A percentile compares a stretch with the other conserved stretches of the same genome.
Evolutionary conservation across 352 stramenopile species (phyloP).

Genomic region (Globisporangium spiculum): DNA sequence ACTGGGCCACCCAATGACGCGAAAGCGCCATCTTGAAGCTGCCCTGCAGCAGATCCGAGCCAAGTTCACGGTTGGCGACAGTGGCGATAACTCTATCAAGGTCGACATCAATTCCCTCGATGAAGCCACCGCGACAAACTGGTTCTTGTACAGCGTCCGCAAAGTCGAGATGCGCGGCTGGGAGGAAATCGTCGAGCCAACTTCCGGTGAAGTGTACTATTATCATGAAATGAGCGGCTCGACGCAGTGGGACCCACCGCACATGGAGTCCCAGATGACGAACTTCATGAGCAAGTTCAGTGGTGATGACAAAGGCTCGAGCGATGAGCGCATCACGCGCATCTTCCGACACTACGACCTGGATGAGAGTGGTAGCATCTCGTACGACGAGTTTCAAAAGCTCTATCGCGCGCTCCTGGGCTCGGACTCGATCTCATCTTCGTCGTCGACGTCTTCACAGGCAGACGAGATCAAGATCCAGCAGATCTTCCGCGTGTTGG

Average conservation of each 20-base stretch:
- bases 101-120: constrained; percentile 7
- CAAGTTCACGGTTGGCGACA: constrained; percentile 19
- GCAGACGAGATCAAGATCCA: constrained; percentile 27
- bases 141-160: constrained; percentile 39
- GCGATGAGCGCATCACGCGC: constrained; percentile 52
- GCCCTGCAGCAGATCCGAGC: constrained; percentile 25
- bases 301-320: constrained; percentile 17
- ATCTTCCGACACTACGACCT: constrained; percentile 71
- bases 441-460: neutral
- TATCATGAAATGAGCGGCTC: constrained; percentile 52
- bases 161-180: constrained; percentile 51
- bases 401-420: constrained; percentile 57
- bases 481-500: constrained; percentile 54
- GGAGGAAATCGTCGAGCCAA: constrained; percentile 46
- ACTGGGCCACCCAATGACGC: constrained; percentile 33
- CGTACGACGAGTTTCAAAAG: constrained; percentile 47
- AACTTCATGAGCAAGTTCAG: constrained; percentile 47
- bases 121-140: constrained; percentile 30
- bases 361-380: constrained; percentile 64
- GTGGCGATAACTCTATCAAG: neutral
- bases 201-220: constrained; percentile 47
- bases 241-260: constrained; percentile 70
- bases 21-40: constrained; percentile 28
- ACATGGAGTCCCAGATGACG: constrained; percentile 48
- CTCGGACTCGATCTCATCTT: constrained; percentile 1